Evolutionary conservation across 1,284 basidiomycete genomes (phyloP), one percentile per base, ranked within the genome.

Genomic region (Thecaphora thlaspeos): DNA sequence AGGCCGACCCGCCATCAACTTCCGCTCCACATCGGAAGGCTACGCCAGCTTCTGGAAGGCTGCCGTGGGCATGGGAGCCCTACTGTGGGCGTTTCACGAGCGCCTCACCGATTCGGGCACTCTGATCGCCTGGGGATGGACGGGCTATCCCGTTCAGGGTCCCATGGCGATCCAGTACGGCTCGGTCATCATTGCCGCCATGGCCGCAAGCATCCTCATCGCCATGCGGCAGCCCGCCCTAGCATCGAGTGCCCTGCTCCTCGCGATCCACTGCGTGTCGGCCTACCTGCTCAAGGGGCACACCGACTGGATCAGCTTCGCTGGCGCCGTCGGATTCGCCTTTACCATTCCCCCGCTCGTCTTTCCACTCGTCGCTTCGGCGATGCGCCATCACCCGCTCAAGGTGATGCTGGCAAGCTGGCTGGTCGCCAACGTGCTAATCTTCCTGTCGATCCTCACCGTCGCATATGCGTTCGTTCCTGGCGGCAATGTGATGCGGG

Each of bases 401-500:
- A 62, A 58, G 47, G 46, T 66, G 18, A 63, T 73, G 61, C 41
- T 68, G 2, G 52, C 47, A 28, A 57, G 48, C 18, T 76, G 74
- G 73, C 52, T 73, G 14, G 48, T 64, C 12, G 55, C 64, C 38
- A 67, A 68, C 28, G 23, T 73, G 34, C 56, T 73, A 17, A 59
- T 56, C 2, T 76, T 76, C 51, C 26, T 76, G n/a, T 63, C 64
- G 15, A 69, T 75, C 11, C 86, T 89, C 79, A 92, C 91, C 0
- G 90, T 91, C 42, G 92, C 92, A 0, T 95, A 96, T 79, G 92
- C 91, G 0, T 95, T 95, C 70, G 90, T 95, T 2, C 91, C 91
- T 0, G 88, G 88, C 1, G 91, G 90, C 0, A 79, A 83, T 62
- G 81, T 86, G 60, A 81, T 96, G 53, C 82, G 92, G 22, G 92